Evolutionary conservation across 805 yeast species (phyloP).

Genomic region (Myxozyma sirexii): DNA sequence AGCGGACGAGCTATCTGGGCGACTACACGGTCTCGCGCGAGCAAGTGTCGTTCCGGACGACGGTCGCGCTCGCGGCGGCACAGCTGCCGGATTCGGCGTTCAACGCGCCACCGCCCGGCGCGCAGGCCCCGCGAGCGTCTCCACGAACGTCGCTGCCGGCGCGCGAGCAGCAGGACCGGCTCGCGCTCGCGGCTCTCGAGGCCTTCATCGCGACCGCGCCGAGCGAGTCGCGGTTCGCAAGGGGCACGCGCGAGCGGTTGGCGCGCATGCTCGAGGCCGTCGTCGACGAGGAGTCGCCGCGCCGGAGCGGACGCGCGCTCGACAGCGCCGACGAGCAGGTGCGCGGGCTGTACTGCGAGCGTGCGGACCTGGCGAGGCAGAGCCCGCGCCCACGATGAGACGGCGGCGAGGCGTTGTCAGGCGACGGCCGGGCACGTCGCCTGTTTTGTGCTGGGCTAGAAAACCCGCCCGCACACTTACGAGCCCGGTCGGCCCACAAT

Average conservation of each 20-base stretch:
- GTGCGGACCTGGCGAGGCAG: conserved; percentile 21
- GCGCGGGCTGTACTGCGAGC: conserved; percentile 34
- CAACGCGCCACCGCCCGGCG: background rate
- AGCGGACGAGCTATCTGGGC: conserved; percentile 61
- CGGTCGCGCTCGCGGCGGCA: conserved; percentile 66
- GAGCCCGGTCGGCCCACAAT: too few relatives aligned
- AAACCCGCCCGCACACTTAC: too few relatives aligned
- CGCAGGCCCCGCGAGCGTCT: background rate
- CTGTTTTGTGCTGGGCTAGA: too few relatives aligned
- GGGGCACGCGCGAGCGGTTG: background rate
- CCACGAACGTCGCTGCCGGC: background rate
- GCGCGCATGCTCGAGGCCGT: background rate
- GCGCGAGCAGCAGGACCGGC: background rate
- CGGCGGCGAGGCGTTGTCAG: background rate
- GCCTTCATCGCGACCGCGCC: conserved; percentile 11
- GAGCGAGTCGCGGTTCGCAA: background rate
- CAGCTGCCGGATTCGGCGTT: conserved; percentile 19
- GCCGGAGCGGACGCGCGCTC: background rate
- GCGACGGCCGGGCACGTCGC: too few relatives aligned
- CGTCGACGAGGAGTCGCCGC: background rate
- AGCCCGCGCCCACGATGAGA: too few relatives aligned
- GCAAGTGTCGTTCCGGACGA: conserved; percentile 68
- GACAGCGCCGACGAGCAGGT: background rate
- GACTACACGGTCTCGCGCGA: conserved; percentile 64
- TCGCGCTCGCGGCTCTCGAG: conserved; percentile 12